Base-by-base conservation (phyloP, 2,329 filamentous ascomycete genomes). In the Cytospora piceicola region DNA sequence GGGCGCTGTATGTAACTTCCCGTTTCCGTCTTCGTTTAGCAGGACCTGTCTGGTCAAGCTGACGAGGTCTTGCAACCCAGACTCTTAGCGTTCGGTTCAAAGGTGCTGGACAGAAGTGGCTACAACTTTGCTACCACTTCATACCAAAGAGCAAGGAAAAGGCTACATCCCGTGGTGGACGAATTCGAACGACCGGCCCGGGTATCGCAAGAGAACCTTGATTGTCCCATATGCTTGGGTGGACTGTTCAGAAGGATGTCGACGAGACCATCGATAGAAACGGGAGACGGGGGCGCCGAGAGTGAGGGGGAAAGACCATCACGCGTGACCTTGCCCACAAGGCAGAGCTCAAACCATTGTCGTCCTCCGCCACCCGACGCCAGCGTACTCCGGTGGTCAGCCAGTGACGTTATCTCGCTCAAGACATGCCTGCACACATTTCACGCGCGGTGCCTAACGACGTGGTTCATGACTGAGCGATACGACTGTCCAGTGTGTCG, bases 401-500 rank as follows among this genome's bases (percentile, higher is more conserved):
- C 73, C 6, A 72, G 75, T 59, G 76, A 79, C 4, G 70, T 79
- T 4, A 34, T 81, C 58, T 76, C 73, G 55, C 68, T 80, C 57
- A 76, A 76, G 53, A 69, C 61, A 24, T 81, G 78, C 51, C 73
- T 72, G 0, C 79, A 81, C 52, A 69, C 73, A 1, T 81, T 79
- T 61, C 79, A 80, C 68, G 73, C 75, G 6, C 73, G 73, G 9
- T 81, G 79, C 29, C 71, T 81, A 29, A 75, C 73, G 2, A 75
- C 73, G 0, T 81, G 78, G 78, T 78, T 78, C 59, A 64, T 79
- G 39, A 73, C 74, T 32, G 71, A 73, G 24, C 72, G 77, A 4
- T 74, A 75, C 61, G 72, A 76, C 34, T 81, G 79, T 42, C 79
- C 79, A 0, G 70, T 81, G 1, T 81, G 79, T 63, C 70, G 79